Evolutionary conservation across 2,329 filamentous ascomycete genomes (phyloP), one percentile per base, ranked within the genome.

Genomic region (Fusarium nodosum): DNA sequence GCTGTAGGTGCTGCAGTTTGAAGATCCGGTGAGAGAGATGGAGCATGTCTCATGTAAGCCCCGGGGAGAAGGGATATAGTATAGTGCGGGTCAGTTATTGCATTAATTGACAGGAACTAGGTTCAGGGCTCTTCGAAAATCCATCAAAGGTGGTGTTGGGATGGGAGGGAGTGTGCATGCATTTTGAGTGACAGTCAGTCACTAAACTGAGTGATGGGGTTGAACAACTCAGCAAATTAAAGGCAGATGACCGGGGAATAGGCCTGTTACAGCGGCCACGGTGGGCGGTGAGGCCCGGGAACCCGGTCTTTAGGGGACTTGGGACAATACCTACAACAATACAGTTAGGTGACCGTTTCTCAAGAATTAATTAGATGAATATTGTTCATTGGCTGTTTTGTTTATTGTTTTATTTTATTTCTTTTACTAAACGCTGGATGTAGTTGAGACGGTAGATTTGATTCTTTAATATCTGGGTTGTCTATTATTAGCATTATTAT

Each of bases 211-310:
- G 31, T 68, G 46, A 42, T 54, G 66, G 62, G 56, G 62, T 62
- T 64, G 72, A 67, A 77, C 78, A 79, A 61, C 78, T 79, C 78
- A 79, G 76, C 77, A 78, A 51, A 68, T 72, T 66, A 60, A 50
- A 63, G 64, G 76, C 78, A 79, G 78, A 79, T 80, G 78, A 80
- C 78, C 78, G 26, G 30, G 45, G 56, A 59, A 42, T 31, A 52
- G 67, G 51, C 63, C 66, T 71, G 51, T 60, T 64, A 45, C 36
- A 69, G 66, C 30, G 67, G 22, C 66, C 67, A 38, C 28, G 22
- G 61, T 68, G 60, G 69, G 71, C 69, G 69, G 71, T 72, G 69
- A 73, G 67, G 72, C 56, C 72, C 61, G 67, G 64, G 60, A 64
- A 67, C 55, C 64, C 72, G 72, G 72, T 68, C 61, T 52, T 22